Evolutionary conservation across 805 yeast genomes (phyloP).

Genomic region (Clavispora santaluciae): DNA sequence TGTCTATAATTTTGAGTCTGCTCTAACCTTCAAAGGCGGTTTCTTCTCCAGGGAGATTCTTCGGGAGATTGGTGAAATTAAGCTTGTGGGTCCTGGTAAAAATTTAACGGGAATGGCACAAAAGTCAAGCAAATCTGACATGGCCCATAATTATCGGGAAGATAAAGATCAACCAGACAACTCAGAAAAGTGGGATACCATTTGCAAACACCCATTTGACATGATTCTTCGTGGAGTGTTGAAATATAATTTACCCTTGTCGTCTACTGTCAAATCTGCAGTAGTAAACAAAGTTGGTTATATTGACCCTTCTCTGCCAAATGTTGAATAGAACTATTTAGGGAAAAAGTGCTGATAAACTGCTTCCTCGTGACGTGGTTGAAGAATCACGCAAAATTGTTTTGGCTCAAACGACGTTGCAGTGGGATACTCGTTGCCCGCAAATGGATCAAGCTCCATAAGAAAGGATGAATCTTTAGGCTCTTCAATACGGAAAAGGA

Average conservation of each 20-base stretch:
- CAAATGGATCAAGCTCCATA: constrained; percentile 50
- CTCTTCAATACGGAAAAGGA: constrained; percentile 44
- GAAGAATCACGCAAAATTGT: constrained; percentile 25
- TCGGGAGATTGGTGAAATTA: constrained; percentile 63
- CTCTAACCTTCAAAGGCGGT: constrained; percentile 72
- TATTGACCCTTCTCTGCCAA: constrained; percentile 44
- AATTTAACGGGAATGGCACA: constrained; percentile 25
- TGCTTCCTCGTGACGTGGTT: constrained; percentile 6
- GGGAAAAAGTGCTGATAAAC: neutral
- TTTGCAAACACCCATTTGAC: constrained; percentile 79
- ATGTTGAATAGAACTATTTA: neutral
- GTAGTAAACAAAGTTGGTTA: constrained; percentile 55
- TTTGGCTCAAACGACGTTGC: constrained; percentile 63
- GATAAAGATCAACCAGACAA: constrained; percentile 26
- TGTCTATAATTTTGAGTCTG: constrained; percentile 60
- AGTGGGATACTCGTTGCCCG: constrained; percentile 46
- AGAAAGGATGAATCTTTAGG: constrained; percentile 27
- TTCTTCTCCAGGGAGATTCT: constrained; percentile 59
- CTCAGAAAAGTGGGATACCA: constrained; percentile 63
- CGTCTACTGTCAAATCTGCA: constrained; percentile 45
- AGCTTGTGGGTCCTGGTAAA: constrained; percentile 67
- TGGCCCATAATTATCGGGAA: neutral
- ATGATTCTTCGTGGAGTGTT: constrained; percentile 78
- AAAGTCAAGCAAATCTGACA: neutral
- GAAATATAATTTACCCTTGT: constrained; percentile 69